Base-by-base conservation (phyloP, 495 filamentous ascomycete genomes). In the Pseudomonodictys pantanalensis region DNA sequence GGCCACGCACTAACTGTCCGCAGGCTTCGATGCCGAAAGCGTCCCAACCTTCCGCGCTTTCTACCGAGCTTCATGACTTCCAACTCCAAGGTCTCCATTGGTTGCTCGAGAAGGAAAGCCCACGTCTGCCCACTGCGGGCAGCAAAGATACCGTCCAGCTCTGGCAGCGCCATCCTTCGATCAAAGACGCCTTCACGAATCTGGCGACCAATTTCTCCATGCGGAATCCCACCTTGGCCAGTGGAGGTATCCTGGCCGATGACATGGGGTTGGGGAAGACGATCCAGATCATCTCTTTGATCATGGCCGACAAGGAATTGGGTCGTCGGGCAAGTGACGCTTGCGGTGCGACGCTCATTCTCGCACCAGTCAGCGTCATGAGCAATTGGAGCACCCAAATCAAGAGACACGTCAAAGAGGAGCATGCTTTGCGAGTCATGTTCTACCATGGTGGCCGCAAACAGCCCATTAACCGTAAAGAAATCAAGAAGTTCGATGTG, bases 221-320 rank as follows among this genome's bases (percentile, higher is more conserved):
- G 2, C 69, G 68, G 1, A 70, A 68, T 3, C 90, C 91, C 0
- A 63, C 68, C 3, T 76, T 96, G 18, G 82, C 87, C 0, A 88
- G 84, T 62, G 92, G 92, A 42, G 92, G 91, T 30, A 89, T 96
- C 29, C 76, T 96, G 11, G 90, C 90, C 23, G 92, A 97, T 70
- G 92, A 97, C 62, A 97, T 97, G 92, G 92, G 92, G 2, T 76
- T 97, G 5, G 92, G 92, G 12, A 97, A 97, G 73, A 97, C 92
- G 0, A 78, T 97, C 6, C 89, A 96, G 70, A 82, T 90, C 35
- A 93, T 96, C 55, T 86, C 88, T 49, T 68, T 95, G 26, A 87
- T 97, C 39, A 71, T 91, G 60, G 80, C 86, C 6, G 83, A 87
- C 49, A 54, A 61, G 42, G 42, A 56, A 18, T 46, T 62, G 12